Evolutionary conservation across 345 rosid genomes (phyloP), one percentile per base, ranked within the genome.

Genomic region (Ricinus communis): DNA sequence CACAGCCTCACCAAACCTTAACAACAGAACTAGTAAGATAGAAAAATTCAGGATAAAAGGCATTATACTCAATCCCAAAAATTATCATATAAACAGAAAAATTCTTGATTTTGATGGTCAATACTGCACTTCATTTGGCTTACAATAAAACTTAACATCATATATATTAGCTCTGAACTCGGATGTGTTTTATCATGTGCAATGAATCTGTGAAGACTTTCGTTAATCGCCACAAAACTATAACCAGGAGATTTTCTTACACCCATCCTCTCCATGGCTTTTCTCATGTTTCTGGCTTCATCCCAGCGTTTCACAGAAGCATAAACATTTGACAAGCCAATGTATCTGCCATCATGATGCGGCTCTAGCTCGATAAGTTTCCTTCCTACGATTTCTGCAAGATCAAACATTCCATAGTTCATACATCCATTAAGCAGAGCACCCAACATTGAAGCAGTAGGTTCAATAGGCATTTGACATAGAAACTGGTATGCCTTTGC

Each of bases 251-350:
- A 55, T 79, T 91, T 93, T 86, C 86, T 93, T 76, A 87, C 79
- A 14, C 96, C 98, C 78, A 86, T 90, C 64, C 70, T 82, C 79
- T 90, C 97, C 98, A 91, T 94, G 51, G 81, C 85, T 75, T 82
- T 80, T 61, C 96, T 86, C 75, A 49, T 87, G 73, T 60, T 78
- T 74, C 84, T 84, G 12, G 93, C 92, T 25, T 91, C 90, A 0
- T 79, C 89, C 91, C 88, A 90, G 55, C 81, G 83, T 71, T 81
- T 80, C 60, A 63, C 77, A 62, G 72, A 65, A 0, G 95, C 91
- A 66, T 88, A 94, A 65, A 79, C 87, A 11, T 91, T 88, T 1
- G 97, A 83, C 38, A 93, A 70, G 0, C 91, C 96, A 0, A 87
- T 46, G 30, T 94, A 91, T 70, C 97, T 82, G 13, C 93, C 97